Conservation (phyloP, 2,329 filamentous ascomycete species). For the Phaeosphaeria sp. region DNA sequence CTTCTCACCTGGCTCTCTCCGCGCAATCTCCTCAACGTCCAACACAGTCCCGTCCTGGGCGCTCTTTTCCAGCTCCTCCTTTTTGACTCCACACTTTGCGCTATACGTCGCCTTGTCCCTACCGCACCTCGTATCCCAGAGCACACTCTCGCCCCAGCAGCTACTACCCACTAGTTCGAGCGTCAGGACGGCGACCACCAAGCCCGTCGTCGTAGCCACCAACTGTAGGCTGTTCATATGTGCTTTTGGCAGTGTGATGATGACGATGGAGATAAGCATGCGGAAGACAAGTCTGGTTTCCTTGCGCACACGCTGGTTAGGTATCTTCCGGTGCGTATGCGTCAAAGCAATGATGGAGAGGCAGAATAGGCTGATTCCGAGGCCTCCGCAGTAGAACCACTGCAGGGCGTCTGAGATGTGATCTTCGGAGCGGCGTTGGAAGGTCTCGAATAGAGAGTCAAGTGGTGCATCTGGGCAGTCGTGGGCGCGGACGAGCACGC, state of each 20-base stretch:
- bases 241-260: conserved; percentile 64
- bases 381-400: conserved; percentile 70
- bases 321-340: conserved; percentile 63
- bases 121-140: conserved; percentile 31
- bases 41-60: conserved; percentile 37
- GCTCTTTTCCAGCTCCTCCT: conserved; percentile 38
- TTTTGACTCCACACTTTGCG: conserved; percentile 38
- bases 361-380: conserved; percentile 61
- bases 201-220: conserved; percentile 47
- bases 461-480: conserved; percentile 59
- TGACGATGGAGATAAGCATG: conserved; percentile 55
- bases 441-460: conserved; percentile 58
- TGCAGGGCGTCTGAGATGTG: conserved; percentile 62
- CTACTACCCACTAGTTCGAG: conserved; percentile 45
- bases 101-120: conserved; percentile 36
- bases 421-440: conserved; percentile 56
- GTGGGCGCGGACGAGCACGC: conserved; percentile 64
- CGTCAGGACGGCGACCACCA: conserved; percentile 43
- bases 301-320: conserved; percentile 59
- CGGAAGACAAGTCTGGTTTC: conserved; percentile 60
- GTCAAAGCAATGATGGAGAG: conserved; percentile 63
- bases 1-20: conserved; percentile 33
- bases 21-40: conserved; percentile 45
- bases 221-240: conserved; percentile 44
- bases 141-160: conserved; percentile 36